phyloP scores from a whole-genome alignment of 441 rosid genomes.

The Raphanus hybrid region DNA sequence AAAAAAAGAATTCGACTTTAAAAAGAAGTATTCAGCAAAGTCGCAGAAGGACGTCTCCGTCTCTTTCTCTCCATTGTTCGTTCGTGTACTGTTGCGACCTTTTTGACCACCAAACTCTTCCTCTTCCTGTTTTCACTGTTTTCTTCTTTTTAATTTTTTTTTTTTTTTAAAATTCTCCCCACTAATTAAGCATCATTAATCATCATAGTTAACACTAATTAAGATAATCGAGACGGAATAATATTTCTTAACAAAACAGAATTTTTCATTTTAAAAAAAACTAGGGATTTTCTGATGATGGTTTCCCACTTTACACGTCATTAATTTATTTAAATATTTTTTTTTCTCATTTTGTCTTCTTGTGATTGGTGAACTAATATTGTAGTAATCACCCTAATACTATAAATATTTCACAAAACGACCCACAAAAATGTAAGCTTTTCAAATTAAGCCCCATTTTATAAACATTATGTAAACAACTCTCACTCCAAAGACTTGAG shows the following conservation, averaged over 20 bases:
- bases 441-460: neutral
- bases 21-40: neutral
- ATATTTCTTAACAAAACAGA: neutral
- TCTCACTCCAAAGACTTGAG: constrained; percentile 37
- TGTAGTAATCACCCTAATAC: neutral
- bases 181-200: neutral
- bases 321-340: neutral
- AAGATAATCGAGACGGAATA: neutral
- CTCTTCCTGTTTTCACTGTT: constrained; percentile 9
- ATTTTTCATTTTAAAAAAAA: neutral
- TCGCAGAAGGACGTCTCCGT: constrained; percentile 20
- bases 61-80: constrained; percentile 31
- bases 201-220: neutral
- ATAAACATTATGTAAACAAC: neutral
- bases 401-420: neutral
- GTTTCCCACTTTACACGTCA: constrained; percentile 23
- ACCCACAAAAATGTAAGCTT: constrained; percentile 1
- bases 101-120: constrained; percentile 31
- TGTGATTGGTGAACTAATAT: neutral
- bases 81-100: neutral
- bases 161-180: neutral
- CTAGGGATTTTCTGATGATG: neutral
- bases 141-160: neutral
- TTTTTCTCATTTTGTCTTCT: neutral
- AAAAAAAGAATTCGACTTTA: neutral